Base-by-base conservation (phyloP, 106 monocot species). In the Narthecium ossifragum region DNA sequence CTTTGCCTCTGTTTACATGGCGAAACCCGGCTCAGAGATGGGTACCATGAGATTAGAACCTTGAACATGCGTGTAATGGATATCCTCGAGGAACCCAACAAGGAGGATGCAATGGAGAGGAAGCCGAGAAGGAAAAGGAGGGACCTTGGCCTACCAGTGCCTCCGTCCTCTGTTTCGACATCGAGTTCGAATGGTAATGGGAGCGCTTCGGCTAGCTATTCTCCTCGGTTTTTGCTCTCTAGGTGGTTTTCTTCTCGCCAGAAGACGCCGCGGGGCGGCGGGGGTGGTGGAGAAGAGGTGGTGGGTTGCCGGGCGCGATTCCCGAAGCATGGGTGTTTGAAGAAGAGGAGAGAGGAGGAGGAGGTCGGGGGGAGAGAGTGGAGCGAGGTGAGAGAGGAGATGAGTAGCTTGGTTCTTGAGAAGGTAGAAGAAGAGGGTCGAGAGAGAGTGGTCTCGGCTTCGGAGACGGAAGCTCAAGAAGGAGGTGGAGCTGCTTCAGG, bases 181-280 rank as follows among this genome's bases (percentile, higher is more conserved):
- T n/a, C n/a, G n/a, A n/a, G n/a, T n/a, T n/a, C n/a, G n/a, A n/a
- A 17, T 60, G 31, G 59, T 31, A 43, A 18, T 43, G 43, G 43
- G 14, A 18, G 55, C 14, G 8, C 55, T 32, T 13, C 5, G 18
- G 20, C 49, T 23, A 8, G 36, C 18, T 58, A 58, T 39, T 70
- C 77, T 12, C 77, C 77, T 46, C 57, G 65, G 15, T 43, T 59
- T 34, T 49, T 77, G 33, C 53, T 77, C 12, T 71, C 71, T 20
- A 53, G 71, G 23, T 36, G 53, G 59, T 53, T 54, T 24, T 30
- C 13, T 26, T 22, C 41, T 1, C n/a, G n/a, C n/a, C 53, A 36
- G 18, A 21, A 34, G 7, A 20, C 8, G 37, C 6, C 26, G 47
- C 25, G 25, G n/a, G n/a, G 18, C 46, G 31, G 43, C 46, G 52